Conservation (phyloP, 2,329 filamentous ascomycete species). For the Pestalotiopsis sp. region DNA sequence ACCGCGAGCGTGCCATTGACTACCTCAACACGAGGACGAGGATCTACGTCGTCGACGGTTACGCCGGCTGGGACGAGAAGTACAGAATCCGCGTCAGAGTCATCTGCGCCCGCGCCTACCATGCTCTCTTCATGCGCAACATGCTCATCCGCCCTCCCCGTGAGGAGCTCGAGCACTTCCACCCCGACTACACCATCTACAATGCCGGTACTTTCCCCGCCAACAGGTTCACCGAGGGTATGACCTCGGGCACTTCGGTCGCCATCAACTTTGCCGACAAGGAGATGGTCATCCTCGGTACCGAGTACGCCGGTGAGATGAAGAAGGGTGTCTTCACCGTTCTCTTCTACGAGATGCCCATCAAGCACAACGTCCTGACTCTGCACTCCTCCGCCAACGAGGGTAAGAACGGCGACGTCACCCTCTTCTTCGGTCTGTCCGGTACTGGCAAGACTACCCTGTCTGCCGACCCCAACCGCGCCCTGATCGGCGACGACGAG, state of each 20-base stretch:
- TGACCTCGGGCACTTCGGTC: slow-evolving; percentile 97
- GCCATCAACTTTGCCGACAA: slow-evolving; percentile 99
- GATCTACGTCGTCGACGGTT: slow-evolving; percentile 98
- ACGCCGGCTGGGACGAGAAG: slow-evolving; percentile 96
- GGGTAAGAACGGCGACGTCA: slow-evolving; percentile 91
- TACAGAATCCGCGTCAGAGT: slow-evolving; percentile 97
- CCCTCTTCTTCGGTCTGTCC: slow-evolving; percentile 98
- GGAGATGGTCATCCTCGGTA: slow-evolving; percentile 99
- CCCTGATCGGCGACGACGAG: slow-evolving; percentile 97
- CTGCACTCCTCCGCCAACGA: slow-evolving; percentile 99
- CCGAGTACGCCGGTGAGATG: slow-evolving; percentile 97
- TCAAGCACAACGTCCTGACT: slow-evolving; percentile 98
- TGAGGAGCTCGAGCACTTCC: slow-evolving; percentile 95
- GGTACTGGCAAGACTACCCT: slow-evolving; percentile 98
- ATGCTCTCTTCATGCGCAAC: slow-evolving; percentile 99
- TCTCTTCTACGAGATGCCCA: slow-evolving; percentile 99
- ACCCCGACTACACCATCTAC: slow-evolving; percentile 99
- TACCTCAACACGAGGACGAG: slow-evolving; percentile 98
- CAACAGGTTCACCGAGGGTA: slow-evolving; percentile 96
- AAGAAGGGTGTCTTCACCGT: slow-evolving; percentile 99
- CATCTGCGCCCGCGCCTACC: slow-evolving; percentile 97
- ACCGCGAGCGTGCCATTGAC: slow-evolving; percentile 97
- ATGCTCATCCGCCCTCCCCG: slow-evolving; percentile 95
- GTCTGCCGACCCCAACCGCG: slow-evolving; percentile 94
- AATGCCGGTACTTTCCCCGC: slow-evolving; percentile 98